phyloP scores from a whole-genome alignment of 768 basidiomycete genomes.

The Podaxis mareebaensis region DNA sequence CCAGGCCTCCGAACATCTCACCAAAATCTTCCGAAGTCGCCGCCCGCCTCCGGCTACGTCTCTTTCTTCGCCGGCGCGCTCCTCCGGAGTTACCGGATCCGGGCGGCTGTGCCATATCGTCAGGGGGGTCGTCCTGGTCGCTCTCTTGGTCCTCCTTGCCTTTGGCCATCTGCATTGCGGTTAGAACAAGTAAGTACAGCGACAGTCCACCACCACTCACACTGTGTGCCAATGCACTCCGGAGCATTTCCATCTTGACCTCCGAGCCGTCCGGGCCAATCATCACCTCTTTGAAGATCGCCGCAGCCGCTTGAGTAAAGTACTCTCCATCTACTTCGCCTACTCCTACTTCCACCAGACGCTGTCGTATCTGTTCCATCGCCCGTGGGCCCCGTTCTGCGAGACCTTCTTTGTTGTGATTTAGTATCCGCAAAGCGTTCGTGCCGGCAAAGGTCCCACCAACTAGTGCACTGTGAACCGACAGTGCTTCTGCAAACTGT shows the following conservation, averaged over 20 bases:
- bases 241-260: constrained; percentile 14
- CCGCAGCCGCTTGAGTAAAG: constrained; percentile 11
- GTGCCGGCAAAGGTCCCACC: constrained; percentile 4
- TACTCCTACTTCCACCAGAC: not conserved
- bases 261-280: constrained; percentile 10
- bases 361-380: constrained; percentile 15
- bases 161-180: not conserved
- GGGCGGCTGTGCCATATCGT: constrained; percentile 10
- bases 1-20: constrained; percentile 16
- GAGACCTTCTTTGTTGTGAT: constrained; percentile 7
- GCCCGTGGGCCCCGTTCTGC: constrained; percentile 9
- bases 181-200: not conserved
- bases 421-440: not conserved
- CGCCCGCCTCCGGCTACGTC: not conserved
- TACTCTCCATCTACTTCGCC: constrained; percentile 5
- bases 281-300: constrained; percentile 15
- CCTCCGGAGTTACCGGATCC: not conserved
- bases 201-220: not conserved
- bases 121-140: constrained; percentile 10
- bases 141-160: constrained; percentile 13
- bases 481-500: constrained; percentile 15
- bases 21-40: constrained; percentile 10
- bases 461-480: constrained; percentile 12
- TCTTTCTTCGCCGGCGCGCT: constrained; percentile 10
- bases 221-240: constrained; percentile 8